These are phyloP conservation scores for Orbilia oligospora DNA, from an alignment of 2,329 filamentous ascomycete species.

Conservation along the genomic window DNA sequence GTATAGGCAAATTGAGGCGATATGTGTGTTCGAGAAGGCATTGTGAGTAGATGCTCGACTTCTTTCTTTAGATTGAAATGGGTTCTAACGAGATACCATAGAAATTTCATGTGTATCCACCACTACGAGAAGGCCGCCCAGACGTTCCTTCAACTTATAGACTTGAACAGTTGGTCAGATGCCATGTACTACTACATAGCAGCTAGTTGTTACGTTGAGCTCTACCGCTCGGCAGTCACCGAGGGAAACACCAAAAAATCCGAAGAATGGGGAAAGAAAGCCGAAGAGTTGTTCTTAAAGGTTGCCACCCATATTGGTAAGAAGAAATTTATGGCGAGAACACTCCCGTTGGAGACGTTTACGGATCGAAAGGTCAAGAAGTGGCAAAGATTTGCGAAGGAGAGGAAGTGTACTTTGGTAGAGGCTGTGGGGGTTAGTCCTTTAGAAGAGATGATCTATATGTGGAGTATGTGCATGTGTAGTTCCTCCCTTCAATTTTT, in stretches of 20 bases:
- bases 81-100: constrained; percentile 26
- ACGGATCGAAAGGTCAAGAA: constrained; percentile 86
- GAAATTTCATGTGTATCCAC: constrained; percentile 81
- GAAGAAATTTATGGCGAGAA: constrained; percentile 89
- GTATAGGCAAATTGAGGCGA: constrained; percentile 79
- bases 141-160: constrained; percentile 80
- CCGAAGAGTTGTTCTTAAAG: constrained; percentile 79
- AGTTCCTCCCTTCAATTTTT: neutral
- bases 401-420: constrained; percentile 77
- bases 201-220: constrained; percentile 81
- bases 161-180: constrained; percentile 92
- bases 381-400: constrained; percentile 84
- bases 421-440: constrained; percentile 87
- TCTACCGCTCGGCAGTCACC: constrained; percentile 78
- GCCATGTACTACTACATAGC: constrained; percentile 91
- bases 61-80: no score
- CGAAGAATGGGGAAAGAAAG: constrained; percentile 66
- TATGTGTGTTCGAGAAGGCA: constrained; percentile 87
- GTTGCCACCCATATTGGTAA: constrained; percentile 82
- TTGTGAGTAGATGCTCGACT: constrained; percentile 71
- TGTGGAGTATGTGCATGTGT: constrained; percentile 75
- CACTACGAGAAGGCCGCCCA: constrained; percentile 81
- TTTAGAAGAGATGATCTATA: constrained; percentile 89
- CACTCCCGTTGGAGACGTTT: constrained; percentile 91
- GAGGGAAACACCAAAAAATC: constrained; percentile 69